Evolutionary conservation across 495 filamentous ascomycete species (phyloP).

Genomic region (Evansstolkia leycettana): DNA sequence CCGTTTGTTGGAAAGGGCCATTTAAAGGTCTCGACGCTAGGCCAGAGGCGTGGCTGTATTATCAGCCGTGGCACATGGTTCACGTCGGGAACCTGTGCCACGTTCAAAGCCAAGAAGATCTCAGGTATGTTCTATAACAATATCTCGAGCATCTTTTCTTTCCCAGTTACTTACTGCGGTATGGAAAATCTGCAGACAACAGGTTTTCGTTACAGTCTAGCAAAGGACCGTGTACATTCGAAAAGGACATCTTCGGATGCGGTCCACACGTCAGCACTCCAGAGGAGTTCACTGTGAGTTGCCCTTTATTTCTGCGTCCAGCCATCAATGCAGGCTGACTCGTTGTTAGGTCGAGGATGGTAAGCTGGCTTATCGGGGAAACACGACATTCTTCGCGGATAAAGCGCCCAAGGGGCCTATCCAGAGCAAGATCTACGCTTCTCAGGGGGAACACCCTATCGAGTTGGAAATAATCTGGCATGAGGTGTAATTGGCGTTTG

Average conservation of each 20-base stretch:
- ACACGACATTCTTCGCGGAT: conserved; percentile 44
- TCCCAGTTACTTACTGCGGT: too few species aligned
- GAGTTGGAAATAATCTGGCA: conserved; percentile 28
- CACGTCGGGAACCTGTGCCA: conserved; percentile 55
- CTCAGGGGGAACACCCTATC: conserved; percentile 22
- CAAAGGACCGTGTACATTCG: conserved; percentile 44
- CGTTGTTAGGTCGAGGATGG: conserved; percentile 21
- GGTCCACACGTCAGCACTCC: conserved; percentile 27
- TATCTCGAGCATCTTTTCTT: neutral
- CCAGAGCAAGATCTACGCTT: conserved; percentile 26
- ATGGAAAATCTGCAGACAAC: conserved; percentile 21
- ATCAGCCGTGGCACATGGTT: conserved; percentile 63
- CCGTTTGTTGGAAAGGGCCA: conserved; percentile 46
- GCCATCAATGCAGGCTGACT: neutral
- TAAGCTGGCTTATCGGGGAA: conserved; percentile 34
- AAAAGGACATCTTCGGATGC: conserved; percentile 37
- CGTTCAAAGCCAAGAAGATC: conserved; percentile 40
- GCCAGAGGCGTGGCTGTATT: conserved; percentile 49
- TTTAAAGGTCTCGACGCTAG: conserved; percentile 41
- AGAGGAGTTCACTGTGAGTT: conserved; percentile 30
- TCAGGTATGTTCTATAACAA: conserved; percentile 22
- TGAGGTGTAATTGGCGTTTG: neutral
- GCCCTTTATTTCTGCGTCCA: neutral
- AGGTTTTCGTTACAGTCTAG: conserved; percentile 49
- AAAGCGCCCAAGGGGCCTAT: conserved; percentile 40